Evolutionary conservation across 768 basidiomycete genomes (phyloP).

Genomic region (Panus rudis): DNA sequence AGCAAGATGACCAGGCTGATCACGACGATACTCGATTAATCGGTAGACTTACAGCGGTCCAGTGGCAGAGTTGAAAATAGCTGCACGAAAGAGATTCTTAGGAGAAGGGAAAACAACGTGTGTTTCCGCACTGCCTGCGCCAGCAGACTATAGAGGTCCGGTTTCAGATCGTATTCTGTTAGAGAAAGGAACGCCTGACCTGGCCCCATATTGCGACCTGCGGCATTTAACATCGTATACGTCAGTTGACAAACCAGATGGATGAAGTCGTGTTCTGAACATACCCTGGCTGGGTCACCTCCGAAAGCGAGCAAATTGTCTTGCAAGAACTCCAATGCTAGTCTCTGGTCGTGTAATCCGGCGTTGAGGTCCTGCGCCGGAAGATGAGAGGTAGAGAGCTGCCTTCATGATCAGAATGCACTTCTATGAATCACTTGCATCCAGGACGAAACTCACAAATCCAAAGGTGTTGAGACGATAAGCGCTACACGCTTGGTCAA

Average conservation of each 20-base stretch:
- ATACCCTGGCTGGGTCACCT: conserved; percentile 33
- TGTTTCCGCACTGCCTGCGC: conserved; percentile 41
- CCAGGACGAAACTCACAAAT: conserved; percentile 32
- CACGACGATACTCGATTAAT: not conserved
- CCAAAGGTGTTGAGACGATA: conserved; percentile 54
- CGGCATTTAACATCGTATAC: conserved; percentile 13
- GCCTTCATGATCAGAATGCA: conserved; percentile 7
- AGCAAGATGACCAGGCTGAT: not conserved
- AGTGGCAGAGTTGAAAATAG: conserved; percentile 43
- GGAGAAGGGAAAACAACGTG: conserved; percentile 38
- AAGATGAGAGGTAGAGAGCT: conserved; percentile 42
- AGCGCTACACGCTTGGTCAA: conserved; percentile 28
- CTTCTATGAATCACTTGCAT: not conserved
- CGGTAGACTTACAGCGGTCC: conserved; percentile 42
- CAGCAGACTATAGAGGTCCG: conserved; percentile 36
- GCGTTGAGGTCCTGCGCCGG: conserved; percentile 40
- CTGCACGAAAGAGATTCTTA: conserved; percentile 40
- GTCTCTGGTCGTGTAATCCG: conserved; percentile 40
- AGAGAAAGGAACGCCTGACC: conserved; percentile 16
- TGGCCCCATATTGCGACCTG: conserved; percentile 45
- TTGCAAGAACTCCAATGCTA: conserved; percentile 55
- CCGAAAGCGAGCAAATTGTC: conserved; percentile 55
- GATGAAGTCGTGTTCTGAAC: too few relatives aligned
- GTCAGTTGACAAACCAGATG: not conserved
- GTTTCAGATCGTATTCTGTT: not conserved